Evolutionary conservation across 108 stramenopile species (phyloP).

Genomic region (Skeletonema costatum): DNA sequence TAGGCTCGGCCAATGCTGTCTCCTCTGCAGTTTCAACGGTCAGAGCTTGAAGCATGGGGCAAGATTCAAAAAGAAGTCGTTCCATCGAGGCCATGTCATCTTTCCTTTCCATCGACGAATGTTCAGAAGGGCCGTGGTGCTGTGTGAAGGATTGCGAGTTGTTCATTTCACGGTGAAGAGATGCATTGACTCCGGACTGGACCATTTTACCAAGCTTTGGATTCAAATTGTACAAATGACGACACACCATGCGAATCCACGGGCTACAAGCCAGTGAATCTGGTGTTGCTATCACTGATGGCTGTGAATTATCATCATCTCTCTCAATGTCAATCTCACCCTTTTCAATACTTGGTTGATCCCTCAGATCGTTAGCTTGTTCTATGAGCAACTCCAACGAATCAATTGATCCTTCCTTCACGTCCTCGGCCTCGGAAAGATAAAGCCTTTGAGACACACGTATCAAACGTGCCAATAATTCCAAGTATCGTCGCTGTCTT

Average conservation of each 20-base stretch:
- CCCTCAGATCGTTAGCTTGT: constrained; percentile 17
- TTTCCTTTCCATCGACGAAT: background rate
- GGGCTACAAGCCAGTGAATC: constrained; percentile 40
- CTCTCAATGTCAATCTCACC: constrained; percentile 28
- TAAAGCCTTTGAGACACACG: constrained; percentile 68
- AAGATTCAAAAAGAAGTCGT: constrained; percentile 20
- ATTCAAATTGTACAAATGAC: constrained; percentile 44
- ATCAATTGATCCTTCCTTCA: constrained; percentile 33
- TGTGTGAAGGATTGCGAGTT: background rate
- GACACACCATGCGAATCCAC: constrained; percentile 39
- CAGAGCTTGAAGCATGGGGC: constrained; percentile 40
- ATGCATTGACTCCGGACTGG: background rate
- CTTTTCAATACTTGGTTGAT: constrained; percentile 23
- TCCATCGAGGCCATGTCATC: constrained; percentile 7
- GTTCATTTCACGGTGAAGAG: background rate
- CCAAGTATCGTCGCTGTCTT: constrained; percentile 67
- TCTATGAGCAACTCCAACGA: constrained; percentile 29
- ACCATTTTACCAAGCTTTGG: constrained; percentile 30
- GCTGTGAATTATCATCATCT: background rate
- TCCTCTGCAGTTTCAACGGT: constrained; percentile 4
- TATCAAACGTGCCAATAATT: constrained; percentile 64
- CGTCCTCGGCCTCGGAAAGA: constrained; percentile 50
- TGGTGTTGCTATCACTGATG: constrained; percentile 1
- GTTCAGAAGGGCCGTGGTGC: background rate
- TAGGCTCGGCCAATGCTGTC: constrained; percentile 5